These are phyloP conservation scores for Irpex rosettiformis DNA, from an alignment of 1,284 basidiomycete genomes.

Conservation along the genomic window DNA sequence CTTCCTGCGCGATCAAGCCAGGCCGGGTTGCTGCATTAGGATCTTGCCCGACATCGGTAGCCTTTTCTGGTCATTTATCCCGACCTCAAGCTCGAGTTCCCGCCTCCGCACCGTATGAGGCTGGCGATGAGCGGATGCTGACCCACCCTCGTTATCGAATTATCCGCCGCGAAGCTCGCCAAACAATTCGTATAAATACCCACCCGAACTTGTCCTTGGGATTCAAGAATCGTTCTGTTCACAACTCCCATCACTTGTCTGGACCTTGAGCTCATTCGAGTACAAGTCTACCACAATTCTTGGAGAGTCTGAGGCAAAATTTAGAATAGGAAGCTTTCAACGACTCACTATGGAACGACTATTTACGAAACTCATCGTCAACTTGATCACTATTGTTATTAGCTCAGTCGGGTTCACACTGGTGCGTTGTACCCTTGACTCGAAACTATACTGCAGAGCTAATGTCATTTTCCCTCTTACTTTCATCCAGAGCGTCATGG, in stretches of 20 bases:
- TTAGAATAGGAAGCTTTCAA: background rate
- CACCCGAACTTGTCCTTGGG: background rate
- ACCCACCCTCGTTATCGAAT: background rate
- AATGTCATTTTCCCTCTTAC: background rate
- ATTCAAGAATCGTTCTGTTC: background rate
- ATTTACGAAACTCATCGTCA: background rate
- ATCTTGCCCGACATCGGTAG: background rate
- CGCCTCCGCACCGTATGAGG: background rate
- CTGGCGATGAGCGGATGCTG: constrained; percentile 1
- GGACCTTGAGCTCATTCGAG: no score
- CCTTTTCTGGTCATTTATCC: background rate
- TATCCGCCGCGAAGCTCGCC: background rate
- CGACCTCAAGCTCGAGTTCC: background rate
- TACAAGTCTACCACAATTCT: background rate
- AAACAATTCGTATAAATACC: background rate
- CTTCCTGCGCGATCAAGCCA: background rate
- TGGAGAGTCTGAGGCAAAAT: background rate
- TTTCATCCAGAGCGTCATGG: constrained; percentile 11
- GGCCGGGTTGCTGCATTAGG: background rate
- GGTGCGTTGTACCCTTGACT: background rate
- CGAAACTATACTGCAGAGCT: background rate
- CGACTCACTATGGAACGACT: background rate
- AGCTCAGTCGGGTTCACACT: constrained; percentile 1
- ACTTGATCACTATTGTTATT: background rate
- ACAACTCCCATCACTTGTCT: background rate